Conservation (phyloP, 352 stramenopile species). For the Phytophthora citrophthora region DNA sequence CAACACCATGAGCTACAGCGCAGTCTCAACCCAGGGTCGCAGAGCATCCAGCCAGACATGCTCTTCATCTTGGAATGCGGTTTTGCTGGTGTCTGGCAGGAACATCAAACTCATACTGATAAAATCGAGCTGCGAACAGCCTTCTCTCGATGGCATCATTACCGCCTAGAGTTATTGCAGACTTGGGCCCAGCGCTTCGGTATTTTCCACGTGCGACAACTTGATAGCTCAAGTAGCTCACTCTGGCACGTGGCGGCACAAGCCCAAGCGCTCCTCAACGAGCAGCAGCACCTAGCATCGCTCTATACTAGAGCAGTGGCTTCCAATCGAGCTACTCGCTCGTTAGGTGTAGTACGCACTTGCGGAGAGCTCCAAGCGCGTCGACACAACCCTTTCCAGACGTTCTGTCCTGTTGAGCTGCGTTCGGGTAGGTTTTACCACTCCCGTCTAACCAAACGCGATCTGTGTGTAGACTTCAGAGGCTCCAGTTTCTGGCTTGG, state of each 20-base stretch:
- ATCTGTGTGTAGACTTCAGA: conserved; percentile 53
- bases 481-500: conserved; percentile 51
- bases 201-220: conserved; percentile 51
- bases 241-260: conserved; percentile 54
- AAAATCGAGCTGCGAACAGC: conserved; percentile 19
- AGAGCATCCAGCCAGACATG: conserved; percentile 51
- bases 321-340: conserved; percentile 19
- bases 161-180: conserved; percentile 55
- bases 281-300: conserved; percentile 45
- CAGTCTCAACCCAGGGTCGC: conserved; percentile 22
- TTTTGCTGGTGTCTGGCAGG: conserved; percentile 38
- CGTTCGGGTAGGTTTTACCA: conserved; percentile 37
- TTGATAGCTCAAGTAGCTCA: conserved; percentile 43
- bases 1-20: conserved; percentile 37
- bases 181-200: conserved; percentile 56
- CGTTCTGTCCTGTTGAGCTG: conserved; percentile 74
- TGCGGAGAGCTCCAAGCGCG: conserved; percentile 30
- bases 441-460: conserved; percentile 32
- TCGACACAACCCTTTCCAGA: conserved; percentile 43
- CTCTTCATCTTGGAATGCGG: conserved; percentile 57
- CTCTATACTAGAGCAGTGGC: conserved; percentile 18
- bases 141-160: conserved; percentile 50
- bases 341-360: conserved; percentile 42
- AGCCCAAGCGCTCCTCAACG: conserved; percentile 31
- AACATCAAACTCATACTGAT: conserved; percentile 4